Percentiles rank a stretch among this genome's conserved stretches.
Evolutionary conservation across 768 basidiomycete genomes (phyloP).

Genomic region (Leccinum boreale): DNA sequence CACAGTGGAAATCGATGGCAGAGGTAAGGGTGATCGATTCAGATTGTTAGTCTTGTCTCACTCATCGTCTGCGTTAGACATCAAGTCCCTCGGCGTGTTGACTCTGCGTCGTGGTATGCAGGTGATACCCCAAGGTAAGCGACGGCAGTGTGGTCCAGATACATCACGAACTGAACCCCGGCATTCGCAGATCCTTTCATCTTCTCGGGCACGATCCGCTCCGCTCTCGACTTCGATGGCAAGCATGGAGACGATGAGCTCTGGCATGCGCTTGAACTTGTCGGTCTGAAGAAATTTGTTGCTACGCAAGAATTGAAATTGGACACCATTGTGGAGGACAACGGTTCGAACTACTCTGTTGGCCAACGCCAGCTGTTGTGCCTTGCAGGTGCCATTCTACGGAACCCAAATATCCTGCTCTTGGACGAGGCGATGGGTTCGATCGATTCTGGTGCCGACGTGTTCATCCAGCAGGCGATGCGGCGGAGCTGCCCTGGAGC

Average conservation of each 20-base stretch:
- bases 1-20: slow-evolving; percentile 74
- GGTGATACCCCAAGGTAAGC: slow-evolving; percentile 29
- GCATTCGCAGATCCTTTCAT: slow-evolving; percentile 26
- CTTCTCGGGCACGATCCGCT: slow-evolving; percentile 31
- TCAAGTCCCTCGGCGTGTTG: slow-evolving; percentile 66
- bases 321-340: slow-evolving; percentile 74
- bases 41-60: slow-evolving; percentile 56
- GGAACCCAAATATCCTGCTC: slow-evolving; percentile 30
- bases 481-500: slow-evolving; percentile 28
- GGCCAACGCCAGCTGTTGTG: slow-evolving; percentile 89
- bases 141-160: background rate
- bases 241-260: slow-evolving; percentile 22
- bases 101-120: slow-evolving; percentile 29
- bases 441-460: slow-evolving; percentile 82
- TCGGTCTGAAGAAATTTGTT: slow-evolving; percentile 61
- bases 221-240: slow-evolving; percentile 26
- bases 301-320: slow-evolving; percentile 71
- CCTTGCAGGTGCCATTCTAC: slow-evolving; percentile 33
- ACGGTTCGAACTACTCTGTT: slow-evolving; percentile 78
- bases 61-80: slow-evolving; percentile 58
- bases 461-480: slow-evolving; percentile 51
- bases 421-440: slow-evolving; percentile 48
- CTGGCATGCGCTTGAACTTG: slow-evolving; percentile 42
- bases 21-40: slow-evolving; percentile 37
- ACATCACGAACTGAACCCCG: background rate